Base-by-base conservation (phyloP, 177 flowering plant species). In the Telopea speciosissima region DNA sequence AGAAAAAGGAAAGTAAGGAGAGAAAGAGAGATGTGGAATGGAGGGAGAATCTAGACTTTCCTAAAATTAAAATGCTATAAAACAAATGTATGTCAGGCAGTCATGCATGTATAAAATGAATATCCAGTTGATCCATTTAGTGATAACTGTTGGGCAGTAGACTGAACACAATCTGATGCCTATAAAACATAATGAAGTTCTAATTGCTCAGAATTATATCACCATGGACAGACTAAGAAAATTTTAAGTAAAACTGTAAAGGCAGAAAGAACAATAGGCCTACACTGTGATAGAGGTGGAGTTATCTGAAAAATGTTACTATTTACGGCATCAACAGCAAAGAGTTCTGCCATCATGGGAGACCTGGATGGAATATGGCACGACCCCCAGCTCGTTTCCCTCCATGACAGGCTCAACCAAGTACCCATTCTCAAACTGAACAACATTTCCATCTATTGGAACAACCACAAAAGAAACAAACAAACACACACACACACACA, bases 361-460 rank as follows among this genome's bases (percentile, higher is more conserved):
- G 24, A 91, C 88, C 9, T 92, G 88, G 40, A 95, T 88, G 1
- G 84, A 78, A 76, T 95, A 77, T 3, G 99, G 99, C 74, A 88
- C 74, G 28, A 90, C 87, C 24, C 98, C 99, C 65, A 95, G 89
- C 63, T 86, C 92, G 75, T 87, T 90, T 68, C 97, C 97, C 78
- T 90, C 90, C 42, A 87, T 91, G 63, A 95, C 87, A 76, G 98
- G 93, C 77, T 84, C 81, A n/a, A n/a, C n/a, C n/a, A n/a, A n/a
- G n/a, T n/a, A n/a, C n/a, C n/a, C n/a, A n/a, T n/a, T n/a, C n/a
- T 95, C 98, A 82, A 86, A 95, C 66, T 93, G 96, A 80, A 95
- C 79, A 70, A 82, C 81, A 81, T 86, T 82, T 58, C 80, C 94
- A 87, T 91, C 98, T 93, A 84, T 19, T 68, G n/a, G n/a, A 71